Evolutionary conservation across 176 grass and related monocot genomes (phyloP).

Genomic region (Oryza meridionalis): DNA sequence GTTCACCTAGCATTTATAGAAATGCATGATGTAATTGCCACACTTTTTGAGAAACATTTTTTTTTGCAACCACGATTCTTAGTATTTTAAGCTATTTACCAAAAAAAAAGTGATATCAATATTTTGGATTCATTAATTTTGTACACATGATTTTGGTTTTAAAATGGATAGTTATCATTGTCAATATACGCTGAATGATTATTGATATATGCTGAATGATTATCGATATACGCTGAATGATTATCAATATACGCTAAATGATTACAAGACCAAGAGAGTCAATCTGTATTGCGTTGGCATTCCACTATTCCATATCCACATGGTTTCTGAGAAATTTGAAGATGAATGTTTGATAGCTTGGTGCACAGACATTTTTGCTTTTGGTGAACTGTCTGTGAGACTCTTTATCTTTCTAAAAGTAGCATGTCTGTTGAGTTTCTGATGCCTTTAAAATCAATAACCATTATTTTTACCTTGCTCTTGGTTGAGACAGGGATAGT

Average conservation of each 20-base stretch:
- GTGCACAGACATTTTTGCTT: background rate
- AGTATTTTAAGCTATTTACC: background rate
- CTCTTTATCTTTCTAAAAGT: background rate
- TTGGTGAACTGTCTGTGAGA: background rate
- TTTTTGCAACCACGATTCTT: background rate
- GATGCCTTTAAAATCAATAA: background rate
- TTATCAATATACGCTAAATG: background rate
- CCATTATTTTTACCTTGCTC: background rate
- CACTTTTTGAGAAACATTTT: background rate
- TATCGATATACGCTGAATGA: background rate
- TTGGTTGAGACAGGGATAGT: conserved; percentile 1
- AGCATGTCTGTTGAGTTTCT: conserved; percentile 9
- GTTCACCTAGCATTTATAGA: conserved; percentile 18
- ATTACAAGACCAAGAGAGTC: background rate
- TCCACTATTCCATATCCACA: background rate
- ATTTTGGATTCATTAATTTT: background rate
- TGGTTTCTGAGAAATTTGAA: background rate
- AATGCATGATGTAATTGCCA: background rate
- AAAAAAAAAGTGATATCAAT: background rate
- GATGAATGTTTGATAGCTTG: background rate
- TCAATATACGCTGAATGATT: background rate
- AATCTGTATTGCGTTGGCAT: background rate
- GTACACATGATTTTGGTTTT: background rate
- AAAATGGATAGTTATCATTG: background rate
- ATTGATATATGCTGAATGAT: too few species aligned